Conservation (phyloP, 345 rosid species). For the Bretschneidera sinensis region DNA sequence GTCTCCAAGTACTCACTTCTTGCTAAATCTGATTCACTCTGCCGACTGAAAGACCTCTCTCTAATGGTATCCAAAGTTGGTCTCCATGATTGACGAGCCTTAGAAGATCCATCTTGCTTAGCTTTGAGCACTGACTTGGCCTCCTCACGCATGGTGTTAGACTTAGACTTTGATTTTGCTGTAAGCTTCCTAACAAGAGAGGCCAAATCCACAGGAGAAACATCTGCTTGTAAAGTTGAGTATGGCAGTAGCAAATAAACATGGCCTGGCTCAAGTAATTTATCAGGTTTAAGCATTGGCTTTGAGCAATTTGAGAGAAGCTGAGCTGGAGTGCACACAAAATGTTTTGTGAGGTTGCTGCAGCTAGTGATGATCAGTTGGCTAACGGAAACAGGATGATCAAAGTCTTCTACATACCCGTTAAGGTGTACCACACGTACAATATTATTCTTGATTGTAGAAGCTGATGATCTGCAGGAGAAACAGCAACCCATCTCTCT, state of each 20-base stretch:
- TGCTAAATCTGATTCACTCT: conserved; percentile 38
- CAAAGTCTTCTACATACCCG: conserved; percentile 37
- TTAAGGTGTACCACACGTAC: conserved; percentile 41
- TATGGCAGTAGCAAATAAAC: conserved; percentile 42
- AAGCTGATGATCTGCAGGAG: conserved; percentile 19
- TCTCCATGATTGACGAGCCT: conserved; percentile 26
- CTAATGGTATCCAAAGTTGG: conserved; percentile 43
- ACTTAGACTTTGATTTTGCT: conserved; percentile 29
- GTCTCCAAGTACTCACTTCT: conserved; percentile 1
- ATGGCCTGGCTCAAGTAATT: conserved; percentile 31
- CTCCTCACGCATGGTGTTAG: background rate
- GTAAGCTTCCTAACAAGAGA: conserved; percentile 32
- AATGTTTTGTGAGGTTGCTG: conserved; percentile 19
- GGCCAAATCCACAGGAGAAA: conserved; percentile 37
- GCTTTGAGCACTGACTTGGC: background rate
- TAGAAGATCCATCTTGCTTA: too few relatives aligned
- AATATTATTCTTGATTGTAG: conserved; percentile 8
- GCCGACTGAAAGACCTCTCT: conserved; percentile 40
- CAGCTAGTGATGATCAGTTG: conserved; percentile 26
- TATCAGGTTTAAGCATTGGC: conserved; percentile 24
- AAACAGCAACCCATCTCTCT: conserved; percentile 37
- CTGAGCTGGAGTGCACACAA: conserved; percentile 39
- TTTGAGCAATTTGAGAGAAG: conserved; percentile 25
- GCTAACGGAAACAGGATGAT: conserved; percentile 28
- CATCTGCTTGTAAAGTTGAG: conserved; percentile 29